A percentile compares a stretch with the other conserved stretches of the same genome.
Conservation (phyloP, 768 basidiomycete genomes). For the Amanita inopinata region DNA sequence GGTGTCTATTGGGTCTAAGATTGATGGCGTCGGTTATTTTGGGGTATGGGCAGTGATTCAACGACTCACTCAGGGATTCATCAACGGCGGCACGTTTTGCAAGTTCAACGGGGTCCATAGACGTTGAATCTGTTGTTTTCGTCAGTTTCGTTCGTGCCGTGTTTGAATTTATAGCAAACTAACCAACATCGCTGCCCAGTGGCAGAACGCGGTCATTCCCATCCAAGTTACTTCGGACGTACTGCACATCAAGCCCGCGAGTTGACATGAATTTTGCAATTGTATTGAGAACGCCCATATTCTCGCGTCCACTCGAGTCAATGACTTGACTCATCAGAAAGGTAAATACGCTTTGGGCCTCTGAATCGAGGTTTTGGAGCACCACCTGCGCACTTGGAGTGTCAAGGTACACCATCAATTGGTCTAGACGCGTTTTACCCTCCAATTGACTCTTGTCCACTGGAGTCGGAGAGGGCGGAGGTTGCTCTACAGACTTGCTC, state of each 20-base stretch:
- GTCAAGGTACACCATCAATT: conserved; percentile 2
- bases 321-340: conserved; percentile 5
- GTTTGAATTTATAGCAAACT: not conserved
- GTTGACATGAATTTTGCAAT: not conserved
- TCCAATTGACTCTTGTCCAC: not conserved
- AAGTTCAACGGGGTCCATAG: conserved; percentile 1
- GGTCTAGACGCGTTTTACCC: conserved; percentile 1
- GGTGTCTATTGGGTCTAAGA: conserved; percentile 2
- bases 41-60: not conserved
- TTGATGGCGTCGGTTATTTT: not conserved
- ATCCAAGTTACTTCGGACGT: not conserved
- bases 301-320: conserved; percentile 2
- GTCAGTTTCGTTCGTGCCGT: not conserved
- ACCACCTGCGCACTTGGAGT: not conserved
- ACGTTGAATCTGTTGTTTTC: not conserved
- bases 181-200: not conserved
- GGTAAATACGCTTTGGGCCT: not conserved
- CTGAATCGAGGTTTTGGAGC: not conserved
- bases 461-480: not conserved
- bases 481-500: no score
- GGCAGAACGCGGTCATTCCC: not conserved
- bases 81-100: conserved; percentile 3
- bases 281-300: conserved; percentile 2
- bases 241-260: conserved; percentile 1
- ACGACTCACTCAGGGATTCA: conserved; percentile 7